A percentile compares a stretch with the other conserved stretches of the same genome.
These are phyloP conservation scores for Cryptococcus maquisensis DNA, from an alignment of 1,284 basidiomycete species.

Conservation along the genomic window DNA sequence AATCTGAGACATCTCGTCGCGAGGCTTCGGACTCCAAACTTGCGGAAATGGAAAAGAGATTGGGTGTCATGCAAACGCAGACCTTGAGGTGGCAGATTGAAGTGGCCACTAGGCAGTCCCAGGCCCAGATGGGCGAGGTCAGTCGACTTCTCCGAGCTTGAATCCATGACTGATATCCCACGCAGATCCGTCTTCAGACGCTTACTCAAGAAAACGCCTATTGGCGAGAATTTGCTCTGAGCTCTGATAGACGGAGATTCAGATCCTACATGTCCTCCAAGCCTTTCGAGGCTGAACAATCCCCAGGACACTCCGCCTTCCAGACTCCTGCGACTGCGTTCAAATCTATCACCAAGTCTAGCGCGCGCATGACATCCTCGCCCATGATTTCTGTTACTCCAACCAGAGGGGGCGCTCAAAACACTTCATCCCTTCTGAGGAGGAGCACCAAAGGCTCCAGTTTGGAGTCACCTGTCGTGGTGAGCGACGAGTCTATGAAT, in stretches of 20 bases:
- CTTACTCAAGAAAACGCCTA: constrained; percentile 19
- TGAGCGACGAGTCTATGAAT: too few relatives aligned
- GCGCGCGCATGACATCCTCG: background rate
- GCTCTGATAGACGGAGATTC: constrained; percentile 18
- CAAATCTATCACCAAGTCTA: too few relatives aligned
- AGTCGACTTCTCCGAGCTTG: background rate
- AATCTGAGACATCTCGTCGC: background rate
- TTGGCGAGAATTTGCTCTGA: constrained; percentile 25
- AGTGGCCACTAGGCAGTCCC: background rate
- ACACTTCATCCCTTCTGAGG: too few relatives aligned
- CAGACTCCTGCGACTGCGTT: background rate
- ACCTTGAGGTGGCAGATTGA: constrained; percentile 1
- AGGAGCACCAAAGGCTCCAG: too few relatives aligned
- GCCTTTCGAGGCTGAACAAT: constrained; percentile 12
- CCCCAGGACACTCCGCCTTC: background rate
- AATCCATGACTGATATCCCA: background rate
- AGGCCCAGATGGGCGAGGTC: constrained; percentile 3
- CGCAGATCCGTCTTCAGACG: constrained; percentile 20
- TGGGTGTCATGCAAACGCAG: constrained; percentile 1
- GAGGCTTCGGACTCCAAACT: constrained; percentile 2
- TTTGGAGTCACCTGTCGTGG: too few relatives aligned
- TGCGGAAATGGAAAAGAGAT: constrained; percentile 6
- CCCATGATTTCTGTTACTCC: background rate
- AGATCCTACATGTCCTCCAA: constrained; percentile 15
- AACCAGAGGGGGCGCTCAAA: background rate